Conservation (phyloP, 2,329 filamentous ascomycete genomes). For the Aspergillus phoenicis region DNA sequence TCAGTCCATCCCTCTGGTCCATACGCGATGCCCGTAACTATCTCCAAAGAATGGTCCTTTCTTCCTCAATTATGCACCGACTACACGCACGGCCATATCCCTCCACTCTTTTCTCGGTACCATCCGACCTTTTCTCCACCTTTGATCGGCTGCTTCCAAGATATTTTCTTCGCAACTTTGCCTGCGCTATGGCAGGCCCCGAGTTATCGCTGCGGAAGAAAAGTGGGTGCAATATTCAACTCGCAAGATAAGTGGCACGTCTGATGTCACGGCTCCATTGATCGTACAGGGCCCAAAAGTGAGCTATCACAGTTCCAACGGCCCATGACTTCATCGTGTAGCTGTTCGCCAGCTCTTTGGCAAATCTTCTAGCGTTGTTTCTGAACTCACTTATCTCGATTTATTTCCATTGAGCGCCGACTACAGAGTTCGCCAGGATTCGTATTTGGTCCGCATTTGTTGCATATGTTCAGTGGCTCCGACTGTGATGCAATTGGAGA, state of each 20-base stretch:
- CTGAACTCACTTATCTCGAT: neutral
- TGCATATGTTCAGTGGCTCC: neutral
- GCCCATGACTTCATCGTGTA: constrained; percentile 6
- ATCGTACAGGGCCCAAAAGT: neutral
- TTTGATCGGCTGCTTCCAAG: neutral
- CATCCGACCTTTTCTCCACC: neutral
- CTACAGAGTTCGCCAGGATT: neutral
- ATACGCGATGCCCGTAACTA: neutral
- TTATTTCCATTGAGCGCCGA: no score
- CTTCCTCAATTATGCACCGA: neutral
- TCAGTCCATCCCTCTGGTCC: neutral
- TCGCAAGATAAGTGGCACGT: neutral
- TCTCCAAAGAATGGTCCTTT: neutral
- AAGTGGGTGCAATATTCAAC: neutral
- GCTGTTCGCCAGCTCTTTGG: neutral
- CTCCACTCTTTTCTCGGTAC: neutral
- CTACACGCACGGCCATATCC: neutral
- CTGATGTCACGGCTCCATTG: constrained; percentile 10
- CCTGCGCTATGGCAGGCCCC: neutral
- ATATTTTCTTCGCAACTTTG: neutral
- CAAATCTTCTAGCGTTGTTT: neutral
- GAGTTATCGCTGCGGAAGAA: neutral
- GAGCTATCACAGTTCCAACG: neutral
- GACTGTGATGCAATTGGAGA: neutral
- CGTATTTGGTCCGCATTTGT: neutral